These are phyloP conservation scores for Phytophthora palmivora DNA, from an alignment of 352 stramenopile species.

Conservation along the genomic window DNA sequence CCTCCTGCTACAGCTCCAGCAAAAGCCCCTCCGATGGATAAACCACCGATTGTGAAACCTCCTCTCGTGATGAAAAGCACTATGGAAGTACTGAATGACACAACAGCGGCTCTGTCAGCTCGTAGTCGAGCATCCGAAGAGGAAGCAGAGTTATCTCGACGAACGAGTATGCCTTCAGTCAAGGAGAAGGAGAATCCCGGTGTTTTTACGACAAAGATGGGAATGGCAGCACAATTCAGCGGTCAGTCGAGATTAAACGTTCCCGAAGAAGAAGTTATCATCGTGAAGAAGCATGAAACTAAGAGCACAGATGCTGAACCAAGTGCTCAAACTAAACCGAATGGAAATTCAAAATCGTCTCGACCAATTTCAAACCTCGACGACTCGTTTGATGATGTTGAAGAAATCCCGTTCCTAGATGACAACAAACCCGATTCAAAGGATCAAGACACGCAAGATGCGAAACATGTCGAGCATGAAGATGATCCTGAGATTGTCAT, in stretches of 20 bases:
- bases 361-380: constrained; percentile 41
- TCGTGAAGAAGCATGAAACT: constrained; percentile 68
- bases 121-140: constrained; percentile 38
- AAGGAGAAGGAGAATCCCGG: constrained; percentile 21
- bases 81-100: constrained; percentile 78
- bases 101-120: constrained; percentile 46
- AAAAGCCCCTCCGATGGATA: constrained; percentile 24
- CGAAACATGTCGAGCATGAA: constrained; percentile 34
- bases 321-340: constrained; percentile 11
- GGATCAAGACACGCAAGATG: constrained; percentile 21
- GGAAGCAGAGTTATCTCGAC: constrained; percentile 22
- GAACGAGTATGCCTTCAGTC: constrained; percentile 8
- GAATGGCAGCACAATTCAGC: constrained; percentile 65
- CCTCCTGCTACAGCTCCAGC: constrained; percentile 20
- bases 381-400: constrained; percentile 78
- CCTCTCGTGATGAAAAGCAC: constrained; percentile 63
- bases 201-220: constrained; percentile 45
- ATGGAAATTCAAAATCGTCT: constrained; percentile 24
- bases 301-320: constrained; percentile 38
- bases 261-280: constrained; percentile 72
- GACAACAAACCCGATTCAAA: constrained; percentile 59
- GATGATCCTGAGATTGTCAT: constrained; percentile 68
- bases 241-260: constrained; percentile 56
- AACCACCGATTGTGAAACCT: constrained; percentile 34
- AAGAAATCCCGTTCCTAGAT: constrained; percentile 83